Evolutionary conservation across 73 alveolate species (phyloP).

Genomic region (Paraurostyla sp.): DNA sequence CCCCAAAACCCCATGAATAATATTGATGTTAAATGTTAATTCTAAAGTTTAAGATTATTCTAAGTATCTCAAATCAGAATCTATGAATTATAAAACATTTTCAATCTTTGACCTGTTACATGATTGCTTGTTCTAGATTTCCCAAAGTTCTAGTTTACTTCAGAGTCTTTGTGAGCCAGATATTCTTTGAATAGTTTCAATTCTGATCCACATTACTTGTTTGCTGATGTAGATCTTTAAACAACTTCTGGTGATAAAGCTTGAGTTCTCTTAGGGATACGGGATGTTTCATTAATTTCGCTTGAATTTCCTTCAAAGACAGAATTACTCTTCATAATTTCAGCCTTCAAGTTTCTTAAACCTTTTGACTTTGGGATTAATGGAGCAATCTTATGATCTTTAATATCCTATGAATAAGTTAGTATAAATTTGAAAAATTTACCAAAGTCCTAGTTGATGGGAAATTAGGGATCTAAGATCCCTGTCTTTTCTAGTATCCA

Average conservation of each 20-base stretch:
- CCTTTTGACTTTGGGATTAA: slow-evolving; percentile 36
- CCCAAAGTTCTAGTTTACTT: background rate
- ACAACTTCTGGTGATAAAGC: background rate
- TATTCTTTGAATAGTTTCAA: background rate
- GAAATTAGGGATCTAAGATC: slow-evolving; percentile 14
- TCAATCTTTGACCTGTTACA: background rate
- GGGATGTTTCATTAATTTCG: background rate
- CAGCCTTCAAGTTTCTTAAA: slow-evolving; percentile 31
- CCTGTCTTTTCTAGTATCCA: slow-evolving; percentile 28
- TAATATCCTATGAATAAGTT: slow-evolving; percentile 29
- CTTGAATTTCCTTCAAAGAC: background rate
- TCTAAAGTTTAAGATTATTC: no score
- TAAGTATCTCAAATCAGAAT: background rate
- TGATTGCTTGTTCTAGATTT: background rate
- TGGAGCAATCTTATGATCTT: slow-evolving; percentile 10
- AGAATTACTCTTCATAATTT: slow-evolving; percentile 19
- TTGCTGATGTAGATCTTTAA: background rate
- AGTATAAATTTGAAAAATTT: background rate
- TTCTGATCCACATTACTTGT: background rate
- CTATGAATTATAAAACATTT: slow-evolving; percentile 9
- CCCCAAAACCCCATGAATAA: background rate
- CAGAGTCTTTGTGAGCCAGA: background rate
- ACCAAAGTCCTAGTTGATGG: slow-evolving; percentile 28
- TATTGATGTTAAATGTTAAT: background rate
- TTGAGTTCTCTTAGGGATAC: background rate